Conservation (phyloP, 306 rosid genomes). For the Comarum palustre region DNA sequence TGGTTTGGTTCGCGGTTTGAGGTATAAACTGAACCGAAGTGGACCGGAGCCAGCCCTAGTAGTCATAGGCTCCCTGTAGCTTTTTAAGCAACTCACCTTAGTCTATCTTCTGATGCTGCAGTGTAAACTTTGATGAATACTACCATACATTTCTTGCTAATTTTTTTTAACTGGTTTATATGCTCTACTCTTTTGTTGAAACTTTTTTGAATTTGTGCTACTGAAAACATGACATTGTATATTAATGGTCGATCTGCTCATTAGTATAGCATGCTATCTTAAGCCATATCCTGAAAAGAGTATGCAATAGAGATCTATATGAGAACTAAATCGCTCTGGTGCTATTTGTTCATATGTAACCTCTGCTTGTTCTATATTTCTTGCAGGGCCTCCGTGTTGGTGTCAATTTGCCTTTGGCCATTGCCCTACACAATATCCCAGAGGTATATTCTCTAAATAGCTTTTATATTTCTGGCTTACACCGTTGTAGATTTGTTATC, state of each 20-base stretch:
- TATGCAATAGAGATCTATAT: background rate
- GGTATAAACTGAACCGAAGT: no score
- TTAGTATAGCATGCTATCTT: background rate
- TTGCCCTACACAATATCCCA: constrained; percentile 96
- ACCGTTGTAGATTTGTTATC: background rate
- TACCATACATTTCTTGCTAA: background rate
- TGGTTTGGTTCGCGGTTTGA: no score
- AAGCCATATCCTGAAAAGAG: background rate
- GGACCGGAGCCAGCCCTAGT: no score
- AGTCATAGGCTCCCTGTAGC: background rate
- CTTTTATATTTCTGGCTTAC: constrained; percentile 3
- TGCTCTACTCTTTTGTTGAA: background rate
- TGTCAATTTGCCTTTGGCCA: constrained; percentile 91
- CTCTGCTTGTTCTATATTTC: constrained; percentile 28
- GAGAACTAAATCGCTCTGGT: constrained; percentile 1
- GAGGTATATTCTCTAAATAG: constrained; percentile 59
- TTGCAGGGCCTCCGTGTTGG: constrained; percentile 93
- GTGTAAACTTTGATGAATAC: background rate
- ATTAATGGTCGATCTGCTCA: background rate
- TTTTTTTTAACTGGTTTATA: constrained; percentile 4
- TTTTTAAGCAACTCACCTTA: background rate
- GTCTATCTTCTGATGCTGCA: background rate
- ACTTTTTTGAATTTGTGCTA: background rate
- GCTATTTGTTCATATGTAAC: constrained; percentile 6
- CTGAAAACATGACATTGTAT: background rate